These are phyloP conservation scores for Trametes maxima DNA, from an alignment of 768 basidiomycete species.

Conservation along the genomic window DNA sequence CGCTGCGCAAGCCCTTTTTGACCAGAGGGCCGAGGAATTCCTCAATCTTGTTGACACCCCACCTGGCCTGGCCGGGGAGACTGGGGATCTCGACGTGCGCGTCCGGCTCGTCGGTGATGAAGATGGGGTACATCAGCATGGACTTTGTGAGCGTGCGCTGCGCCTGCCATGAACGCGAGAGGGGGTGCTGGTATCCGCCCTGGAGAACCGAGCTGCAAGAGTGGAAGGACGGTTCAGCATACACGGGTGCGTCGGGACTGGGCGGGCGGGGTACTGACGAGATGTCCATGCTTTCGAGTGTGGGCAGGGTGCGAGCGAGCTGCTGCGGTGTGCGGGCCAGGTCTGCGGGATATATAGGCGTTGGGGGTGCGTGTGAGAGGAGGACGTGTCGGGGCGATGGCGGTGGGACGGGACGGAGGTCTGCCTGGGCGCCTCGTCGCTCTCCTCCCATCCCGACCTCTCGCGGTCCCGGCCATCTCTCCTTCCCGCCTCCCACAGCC, in stretches of 20 bases:
- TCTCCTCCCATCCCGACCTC: conserved; percentile 2
- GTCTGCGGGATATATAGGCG: background rate
- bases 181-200: conserved; percentile 92
- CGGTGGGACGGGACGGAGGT: conserved; percentile 8
- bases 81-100: conserved; percentile 75
- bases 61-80: conserved; percentile 86
- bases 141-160: conserved; percentile 78
- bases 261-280: conserved; percentile 14
- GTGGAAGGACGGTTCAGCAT: background rate
- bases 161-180: conserved; percentile 86
- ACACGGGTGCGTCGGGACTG: background rate
- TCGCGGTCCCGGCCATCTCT: conserved; percentile 15
- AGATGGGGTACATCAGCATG: conserved; percentile 99
- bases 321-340: background rate
- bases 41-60: conserved; percentile 95
- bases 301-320: background rate
- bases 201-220: conserved; percentile 71
- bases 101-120: conserved; percentile 93
- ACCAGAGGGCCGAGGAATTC: conserved; percentile 87
- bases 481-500: conserved; percentile 9
- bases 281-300: conserved; percentile 17
- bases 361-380: background rate
- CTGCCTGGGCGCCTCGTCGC: conserved; percentile 6
- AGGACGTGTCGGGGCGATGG: background rate
- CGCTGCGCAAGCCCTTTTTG: conserved; percentile 84